A percentile compares a stretch with the other conserved stretches of the same genome.
Evolutionary conservation across 2,329 filamentous ascomycete genomes (phyloP).

Genomic region (Venturia aucupariae): DNA sequence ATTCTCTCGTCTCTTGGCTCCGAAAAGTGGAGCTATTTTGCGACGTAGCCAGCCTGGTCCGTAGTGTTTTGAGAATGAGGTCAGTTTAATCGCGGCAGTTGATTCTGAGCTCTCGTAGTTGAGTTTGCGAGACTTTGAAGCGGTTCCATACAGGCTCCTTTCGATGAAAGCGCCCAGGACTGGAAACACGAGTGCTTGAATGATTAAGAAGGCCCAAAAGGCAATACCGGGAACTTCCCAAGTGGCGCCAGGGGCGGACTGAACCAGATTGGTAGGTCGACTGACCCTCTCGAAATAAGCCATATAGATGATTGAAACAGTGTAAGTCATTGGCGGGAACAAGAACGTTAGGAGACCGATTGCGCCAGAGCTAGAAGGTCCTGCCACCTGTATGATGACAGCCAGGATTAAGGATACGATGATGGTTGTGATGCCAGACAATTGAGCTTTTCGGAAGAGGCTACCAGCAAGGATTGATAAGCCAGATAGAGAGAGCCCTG

Average conservation of each 20-base stretch:
- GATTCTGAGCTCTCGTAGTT: slow-evolving; percentile 21
- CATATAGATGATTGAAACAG: slow-evolving; percentile 13
- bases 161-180: slow-evolving; percentile 68
- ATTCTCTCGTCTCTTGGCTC: slow-evolving; percentile 45
- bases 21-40: slow-evolving; percentile 37
- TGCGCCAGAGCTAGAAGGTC: slow-evolving; percentile 47
- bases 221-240: slow-evolving; percentile 65
- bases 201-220: slow-evolving; percentile 65
- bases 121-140: slow-evolving; percentile 44
- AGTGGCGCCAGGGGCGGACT: slow-evolving; percentile 43
- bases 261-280: slow-evolving; percentile 4
- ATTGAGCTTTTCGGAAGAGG: slow-evolving; percentile 79
- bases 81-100: slow-evolving; percentile 55
- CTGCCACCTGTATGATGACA: slow-evolving; percentile 68
- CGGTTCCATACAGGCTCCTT: slow-evolving; percentile 64
- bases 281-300: slow-evolving; percentile 8
- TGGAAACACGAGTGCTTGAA: slow-evolving; percentile 73
- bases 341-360: slow-evolving; percentile 62
- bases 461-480: slow-evolving; percentile 73
- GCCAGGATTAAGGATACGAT: slow-evolving; percentile 67
- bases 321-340: slow-evolving; percentile 65
- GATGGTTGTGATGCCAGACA: slow-evolving; percentile 73
- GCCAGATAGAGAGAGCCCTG: slow-evolving; percentile 68
- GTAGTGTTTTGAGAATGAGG: slow-evolving; percentile 71
- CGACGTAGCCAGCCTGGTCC: slow-evolving; percentile 52